Evolutionary conservation across 2,329 filamentous ascomycete species (phyloP), one percentile per base, ranked within the genome.

Genomic region (Alternaria sp.): DNA sequence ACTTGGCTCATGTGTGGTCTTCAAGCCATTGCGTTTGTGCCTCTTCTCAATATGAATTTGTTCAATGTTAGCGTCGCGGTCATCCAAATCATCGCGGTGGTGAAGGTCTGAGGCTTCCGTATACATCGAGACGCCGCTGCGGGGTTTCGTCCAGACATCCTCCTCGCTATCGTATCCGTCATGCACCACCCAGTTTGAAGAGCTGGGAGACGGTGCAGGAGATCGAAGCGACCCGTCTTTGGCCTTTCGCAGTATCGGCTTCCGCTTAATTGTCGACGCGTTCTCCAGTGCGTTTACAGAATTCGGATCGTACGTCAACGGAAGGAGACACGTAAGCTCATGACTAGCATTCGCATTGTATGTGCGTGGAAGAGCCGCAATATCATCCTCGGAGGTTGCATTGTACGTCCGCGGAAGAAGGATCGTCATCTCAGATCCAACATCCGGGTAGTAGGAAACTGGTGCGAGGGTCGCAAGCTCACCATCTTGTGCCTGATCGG

Each of bases 321-420:
- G 25, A 0, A 12, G 46, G 1, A 49, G 25, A 8, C 5, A 5
- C 10, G 2, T 1, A 18, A 23, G 11, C 1, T 28, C 15, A n/a
- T 28, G 0, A 1, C 11, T 18, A 20, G 0, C 10, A 3, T 5
- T 18, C 25, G 25, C 15, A 20, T 20, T 1, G n/a, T 50, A 15
- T 8, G n/a, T 21, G 6, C 26, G 6, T 2, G 47, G 2, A 0
- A 15, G 0, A 10, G n/a, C 5, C 26, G 5, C 14, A 0, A 0
- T 1, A 18, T 21, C n/a, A 0, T 50, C n/a, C 2, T 18, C 6
- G 2, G 47, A 8, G 30, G 0, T 1, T 0, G 47, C 10, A 9
- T 30, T 20, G n/a, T 50, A 50, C 26, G 47, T 20, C 0, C 7
- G n/a, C 12, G 10, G 26, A 6, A 20, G 25, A 12, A 50, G 26